These are phyloP conservation scores for Penicillium sp. DNA, from an alignment of 2,329 filamentous ascomycete genomes.

Conservation along the genomic window DNA sequence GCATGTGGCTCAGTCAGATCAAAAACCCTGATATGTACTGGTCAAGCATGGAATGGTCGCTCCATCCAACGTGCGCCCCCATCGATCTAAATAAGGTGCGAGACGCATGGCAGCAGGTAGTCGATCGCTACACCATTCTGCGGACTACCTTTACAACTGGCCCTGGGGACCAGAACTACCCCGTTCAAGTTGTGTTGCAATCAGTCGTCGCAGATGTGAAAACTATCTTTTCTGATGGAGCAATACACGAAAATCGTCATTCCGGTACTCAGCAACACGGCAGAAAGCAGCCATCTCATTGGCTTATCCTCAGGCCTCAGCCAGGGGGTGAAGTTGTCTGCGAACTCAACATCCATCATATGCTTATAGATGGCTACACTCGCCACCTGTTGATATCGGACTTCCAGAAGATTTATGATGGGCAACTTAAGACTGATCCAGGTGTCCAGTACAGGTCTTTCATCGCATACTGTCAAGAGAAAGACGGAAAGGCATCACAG, in stretches of 20 bases:
- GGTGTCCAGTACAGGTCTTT: not conserved
- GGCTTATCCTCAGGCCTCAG: not conserved
- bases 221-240: not conserved
- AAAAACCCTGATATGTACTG: not conserved
- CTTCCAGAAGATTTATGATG: not conserved
- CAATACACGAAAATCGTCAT: not conserved
- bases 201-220: not conserved
- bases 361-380: slow-evolving; percentile 20
- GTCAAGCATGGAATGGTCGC: not conserved
- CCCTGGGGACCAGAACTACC: not conserved
- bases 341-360: slow-evolving; percentile 21
- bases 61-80: not conserved
- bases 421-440: not conserved
- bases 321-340: slow-evolving; percentile 6
- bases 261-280: too few relatives aligned
- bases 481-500: not conserved
- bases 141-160: slow-evolving; percentile 14
- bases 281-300: too few relatives aligned
- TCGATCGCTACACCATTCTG: slow-evolving; percentile 17
- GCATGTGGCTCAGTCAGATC: slow-evolving; percentile 18
- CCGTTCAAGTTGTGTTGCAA: not conserved
- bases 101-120: slow-evolving; percentile 14
- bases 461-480: not conserved
- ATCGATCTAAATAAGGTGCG: slow-evolving; percentile 11
- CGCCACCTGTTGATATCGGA: not conserved